Conservation (phyloP, 2,329 filamentous ascomycete species). For the Ophiosphaerella korrae region DNA sequence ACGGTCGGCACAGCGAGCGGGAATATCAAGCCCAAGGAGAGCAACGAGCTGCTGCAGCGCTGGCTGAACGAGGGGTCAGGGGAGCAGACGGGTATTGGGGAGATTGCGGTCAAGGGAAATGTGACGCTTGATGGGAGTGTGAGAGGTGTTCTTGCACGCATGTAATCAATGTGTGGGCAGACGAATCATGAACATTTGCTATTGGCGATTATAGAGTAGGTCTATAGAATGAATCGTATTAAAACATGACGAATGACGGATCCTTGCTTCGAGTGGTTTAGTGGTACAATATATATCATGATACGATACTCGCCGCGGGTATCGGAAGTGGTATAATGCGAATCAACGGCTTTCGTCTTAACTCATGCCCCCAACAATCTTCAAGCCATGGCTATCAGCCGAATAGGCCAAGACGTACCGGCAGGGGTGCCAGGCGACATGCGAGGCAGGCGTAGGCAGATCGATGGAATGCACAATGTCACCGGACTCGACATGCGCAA, state of each 20-base stretch:
- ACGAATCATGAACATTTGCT: too few relatives aligned
- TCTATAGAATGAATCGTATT: too few relatives aligned
- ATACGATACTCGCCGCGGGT: slow-evolving; percentile 1
- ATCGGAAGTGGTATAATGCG: slow-evolving; percentile 4
- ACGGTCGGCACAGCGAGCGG: slow-evolving; percentile 81
- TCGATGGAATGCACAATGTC: slow-evolving; percentile 75
- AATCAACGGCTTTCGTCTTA: slow-evolving; percentile 7
- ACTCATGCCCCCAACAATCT: slow-evolving; percentile 64
- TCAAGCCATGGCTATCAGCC: slow-evolving; percentile 66
- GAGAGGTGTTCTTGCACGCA: slow-evolving; percentile 47
- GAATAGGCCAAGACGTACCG: slow-evolving; percentile 76
- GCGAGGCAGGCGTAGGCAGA: slow-evolving; percentile 65
- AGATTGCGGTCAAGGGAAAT: slow-evolving; percentile 59
- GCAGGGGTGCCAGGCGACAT: slow-evolving; percentile 77
- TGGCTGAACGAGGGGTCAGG: slow-evolving; percentile 71
- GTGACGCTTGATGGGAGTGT: slow-evolving; percentile 62
- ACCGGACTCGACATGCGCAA: slow-evolving; percentile 75
- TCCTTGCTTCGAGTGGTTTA: too few relatives aligned
- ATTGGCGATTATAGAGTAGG: too few relatives aligned
- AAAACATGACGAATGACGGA: too few relatives aligned
- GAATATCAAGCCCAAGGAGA: slow-evolving; percentile 88
- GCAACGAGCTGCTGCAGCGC: slow-evolving; percentile 77
- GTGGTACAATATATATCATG: too few relatives aligned
- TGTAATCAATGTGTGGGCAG: slow-evolving; percentile 13
- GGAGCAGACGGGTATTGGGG: slow-evolving; percentile 58